Conservation (phyloP, 2,329 filamentous ascomycete species). For the Epichloe brachyelytri region DNA sequence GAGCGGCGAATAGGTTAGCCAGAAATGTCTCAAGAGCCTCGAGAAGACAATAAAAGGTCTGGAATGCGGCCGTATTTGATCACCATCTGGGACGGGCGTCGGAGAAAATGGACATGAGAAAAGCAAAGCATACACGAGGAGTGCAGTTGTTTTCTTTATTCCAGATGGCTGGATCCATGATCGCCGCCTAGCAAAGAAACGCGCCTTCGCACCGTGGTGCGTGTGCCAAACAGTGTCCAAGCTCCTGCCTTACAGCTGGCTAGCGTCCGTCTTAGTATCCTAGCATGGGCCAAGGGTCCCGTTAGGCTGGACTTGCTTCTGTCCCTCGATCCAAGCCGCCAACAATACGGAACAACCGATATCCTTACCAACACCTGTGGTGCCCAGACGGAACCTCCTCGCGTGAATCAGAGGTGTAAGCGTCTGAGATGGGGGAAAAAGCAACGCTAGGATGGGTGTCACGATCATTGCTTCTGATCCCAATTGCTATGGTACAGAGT, state of each 20-base stretch:
- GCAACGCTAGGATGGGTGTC: constrained; percentile 5
- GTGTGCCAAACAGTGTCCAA: background rate
- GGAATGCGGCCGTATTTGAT: background rate
- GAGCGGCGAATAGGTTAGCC: background rate
- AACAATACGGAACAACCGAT: background rate
- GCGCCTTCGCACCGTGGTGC: background rate
- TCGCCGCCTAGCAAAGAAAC: constrained; percentile 1
- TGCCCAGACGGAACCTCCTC: background rate
- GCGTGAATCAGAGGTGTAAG: constrained; percentile 6
- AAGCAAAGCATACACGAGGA: background rate
- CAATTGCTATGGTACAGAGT: background rate
- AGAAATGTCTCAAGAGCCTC: background rate
- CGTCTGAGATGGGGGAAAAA: constrained; percentile 10
- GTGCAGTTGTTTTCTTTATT: background rate
- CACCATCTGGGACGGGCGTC: background rate
- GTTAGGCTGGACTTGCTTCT: background rate
- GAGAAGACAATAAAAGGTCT: background rate
- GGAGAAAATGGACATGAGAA: background rate
- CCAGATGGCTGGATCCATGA: background rate
- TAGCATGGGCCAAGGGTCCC: background rate
- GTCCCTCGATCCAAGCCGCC: background rate
- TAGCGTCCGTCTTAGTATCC: background rate
- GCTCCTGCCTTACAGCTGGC: background rate
- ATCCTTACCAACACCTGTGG: background rate
- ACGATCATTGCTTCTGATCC: background rate